Evolutionary conservation across 176 grass and related monocot species (phyloP).

Genomic region (Puya raimondii): DNA sequence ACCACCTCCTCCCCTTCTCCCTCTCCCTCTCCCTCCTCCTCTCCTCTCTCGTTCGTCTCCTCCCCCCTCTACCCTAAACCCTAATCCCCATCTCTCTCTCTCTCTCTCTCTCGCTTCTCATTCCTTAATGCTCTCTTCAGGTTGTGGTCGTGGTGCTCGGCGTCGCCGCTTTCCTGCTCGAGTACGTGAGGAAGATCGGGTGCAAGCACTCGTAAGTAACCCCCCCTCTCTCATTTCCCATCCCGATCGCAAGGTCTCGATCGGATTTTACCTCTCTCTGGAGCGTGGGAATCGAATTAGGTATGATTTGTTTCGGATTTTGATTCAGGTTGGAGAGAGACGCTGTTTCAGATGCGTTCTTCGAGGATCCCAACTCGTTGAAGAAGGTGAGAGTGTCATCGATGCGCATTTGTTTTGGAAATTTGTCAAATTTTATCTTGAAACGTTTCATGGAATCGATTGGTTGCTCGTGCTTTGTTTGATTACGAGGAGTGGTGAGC

Average conservation of each 20-base stretch:
- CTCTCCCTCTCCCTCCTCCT: conserved; percentile 44
- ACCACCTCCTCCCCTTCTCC: conserved; percentile 27
- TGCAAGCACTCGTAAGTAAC: conserved; percentile 73
- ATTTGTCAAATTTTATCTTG: not conserved
- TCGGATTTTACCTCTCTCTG: not conserved
- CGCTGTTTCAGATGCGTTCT: conserved; percentile 47
- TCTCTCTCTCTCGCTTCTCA: not conserved
- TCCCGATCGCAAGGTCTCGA: not conserved
- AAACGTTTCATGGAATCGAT: not conserved
- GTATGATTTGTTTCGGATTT: conserved; percentile 23
- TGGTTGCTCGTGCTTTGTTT: no score
- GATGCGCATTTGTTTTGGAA: not conserved
- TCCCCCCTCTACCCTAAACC: conserved; percentile 5
- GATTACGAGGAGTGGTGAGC: no score
- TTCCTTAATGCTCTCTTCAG: conserved; percentile 16
- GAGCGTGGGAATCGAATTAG: not conserved
- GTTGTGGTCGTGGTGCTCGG: conserved; percentile 35
- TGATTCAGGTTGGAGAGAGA: conserved; percentile 54
- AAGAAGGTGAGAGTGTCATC: conserved; percentile 47
- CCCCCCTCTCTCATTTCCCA: not conserved
- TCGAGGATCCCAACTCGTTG: conserved; percentile 85
- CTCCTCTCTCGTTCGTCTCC: not conserved
- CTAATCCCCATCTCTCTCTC: not conserved
- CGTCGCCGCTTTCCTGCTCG: conserved; percentile 60
- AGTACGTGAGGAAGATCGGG: conserved; percentile 77